These are phyloP conservation scores for Clavulina sp. DNA, from an alignment of 768 basidiomycete genomes.

Conservation along the genomic window DNA sequence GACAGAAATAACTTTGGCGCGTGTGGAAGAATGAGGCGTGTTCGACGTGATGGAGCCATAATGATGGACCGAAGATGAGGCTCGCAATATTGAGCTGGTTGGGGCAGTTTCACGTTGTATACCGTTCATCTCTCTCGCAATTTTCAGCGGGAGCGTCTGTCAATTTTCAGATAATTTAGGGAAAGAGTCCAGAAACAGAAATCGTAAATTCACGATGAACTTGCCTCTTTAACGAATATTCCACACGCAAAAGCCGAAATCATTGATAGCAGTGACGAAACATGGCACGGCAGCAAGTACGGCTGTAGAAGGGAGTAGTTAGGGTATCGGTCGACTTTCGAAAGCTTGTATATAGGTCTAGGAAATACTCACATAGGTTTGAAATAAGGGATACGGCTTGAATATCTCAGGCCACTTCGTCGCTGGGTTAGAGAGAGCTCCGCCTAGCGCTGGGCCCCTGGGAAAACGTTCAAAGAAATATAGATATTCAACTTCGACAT, in stretches of 20 bases:
- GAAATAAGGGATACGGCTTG: constrained; percentile 1
- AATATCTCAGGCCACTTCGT: constrained; percentile 8
- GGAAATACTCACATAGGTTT: constrained; percentile 2
- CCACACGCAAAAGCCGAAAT: background rate
- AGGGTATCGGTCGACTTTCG: no score
- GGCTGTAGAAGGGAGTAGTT: background rate
- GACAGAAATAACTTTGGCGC: background rate
- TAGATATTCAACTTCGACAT: background rate
- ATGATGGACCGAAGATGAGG: background rate
- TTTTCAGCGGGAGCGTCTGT: background rate
- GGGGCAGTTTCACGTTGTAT: background rate
- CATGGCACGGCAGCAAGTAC: constrained; percentile 7
- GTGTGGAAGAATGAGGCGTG: background rate
- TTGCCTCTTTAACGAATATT: constrained; percentile 6
- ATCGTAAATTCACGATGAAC: no score
- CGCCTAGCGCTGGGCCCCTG: constrained; percentile 5
- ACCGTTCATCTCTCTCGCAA: background rate
- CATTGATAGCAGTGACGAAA: constrained; percentile 1
- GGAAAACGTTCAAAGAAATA: background rate
- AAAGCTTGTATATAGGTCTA: no score
- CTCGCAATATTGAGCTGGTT: background rate
- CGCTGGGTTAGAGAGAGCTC: constrained; percentile 8
- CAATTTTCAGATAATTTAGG: no score
- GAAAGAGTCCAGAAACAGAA: no score
- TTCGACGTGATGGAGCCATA: background rate